Conservation (phyloP, 495 filamentous ascomycete species). For the Penicillium ochrochloron region DNA sequence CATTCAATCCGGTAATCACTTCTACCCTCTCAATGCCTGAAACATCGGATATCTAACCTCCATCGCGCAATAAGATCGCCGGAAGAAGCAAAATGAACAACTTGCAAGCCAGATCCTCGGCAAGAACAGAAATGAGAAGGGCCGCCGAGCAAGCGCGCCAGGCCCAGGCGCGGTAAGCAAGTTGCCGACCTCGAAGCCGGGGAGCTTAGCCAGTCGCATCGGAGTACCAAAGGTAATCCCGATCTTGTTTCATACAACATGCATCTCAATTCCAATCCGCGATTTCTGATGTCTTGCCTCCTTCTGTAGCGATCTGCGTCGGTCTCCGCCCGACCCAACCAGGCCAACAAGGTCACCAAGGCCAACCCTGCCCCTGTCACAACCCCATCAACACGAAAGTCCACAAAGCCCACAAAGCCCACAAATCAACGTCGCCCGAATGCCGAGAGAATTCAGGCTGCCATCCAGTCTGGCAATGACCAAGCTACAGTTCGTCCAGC, state of each 20-base stretch:
- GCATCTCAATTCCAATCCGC: not conserved
- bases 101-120: constrained; percentile 74
- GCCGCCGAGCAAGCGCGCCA: constrained; percentile 61
- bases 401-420: constrained; percentile 29
- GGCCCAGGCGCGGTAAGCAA: constrained; percentile 50
- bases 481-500: constrained; percentile 36
- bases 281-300: constrained; percentile 10
- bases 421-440: constrained; percentile 43
- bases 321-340: constrained; percentile 40
- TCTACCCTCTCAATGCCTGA: not conserved
- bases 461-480: constrained; percentile 35
- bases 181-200: constrained; percentile 49
- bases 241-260: not conserved
- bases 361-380: constrained; percentile 27
- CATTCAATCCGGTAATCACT: constrained; percentile 61
- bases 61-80: constrained; percentile 55
- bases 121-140: constrained; percentile 44
- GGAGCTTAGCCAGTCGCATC: constrained; percentile 73
- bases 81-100: constrained; percentile 69
- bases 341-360: constrained; percentile 23
- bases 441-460: constrained; percentile 42
- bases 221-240: constrained; percentile 68
- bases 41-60: constrained; percentile 11
- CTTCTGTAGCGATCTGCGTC: constrained; percentile 49
- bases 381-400: constrained; percentile 29